Conservation (phyloP, 2,329 filamentous ascomycete genomes). For the Lachnellula suecica region DNA sequence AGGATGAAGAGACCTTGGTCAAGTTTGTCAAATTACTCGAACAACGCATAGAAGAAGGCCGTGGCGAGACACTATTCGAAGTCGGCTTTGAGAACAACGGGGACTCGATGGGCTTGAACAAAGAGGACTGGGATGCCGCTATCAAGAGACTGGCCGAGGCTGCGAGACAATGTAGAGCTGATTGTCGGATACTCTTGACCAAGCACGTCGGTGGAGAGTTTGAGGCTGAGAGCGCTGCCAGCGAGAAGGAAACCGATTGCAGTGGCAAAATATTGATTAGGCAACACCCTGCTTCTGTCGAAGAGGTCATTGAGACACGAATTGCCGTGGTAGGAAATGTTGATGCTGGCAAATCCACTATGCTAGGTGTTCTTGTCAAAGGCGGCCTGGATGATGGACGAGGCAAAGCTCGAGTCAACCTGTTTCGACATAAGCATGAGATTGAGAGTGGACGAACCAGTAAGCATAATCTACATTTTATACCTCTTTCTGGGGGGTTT, state of each 20-base stretch:
- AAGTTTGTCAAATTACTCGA: slow-evolving; percentile 66
- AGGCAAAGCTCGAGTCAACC: slow-evolving; percentile 88
- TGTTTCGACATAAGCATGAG: slow-evolving; percentile 98
- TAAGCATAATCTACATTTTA: no score
- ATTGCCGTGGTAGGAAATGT: slow-evolving; percentile 98
- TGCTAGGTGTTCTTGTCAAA: slow-evolving; percentile 94
- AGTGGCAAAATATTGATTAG: slow-evolving; percentile 87
- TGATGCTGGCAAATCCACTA: slow-evolving; percentile 94
- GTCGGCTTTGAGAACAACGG: slow-evolving; percentile 88
- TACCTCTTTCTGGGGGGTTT: no score
- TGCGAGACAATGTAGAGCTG: slow-evolving; percentile 64
- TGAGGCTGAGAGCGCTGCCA: slow-evolving; percentile 49
- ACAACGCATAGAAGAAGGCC: slow-evolving; percentile 74
- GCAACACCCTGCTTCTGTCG: slow-evolving; percentile 68
- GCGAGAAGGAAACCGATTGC: slow-evolving; percentile 68
- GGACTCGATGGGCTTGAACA: slow-evolving; percentile 75
- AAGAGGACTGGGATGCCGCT: slow-evolving; percentile 74
- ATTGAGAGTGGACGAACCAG: slow-evolving; percentile 93
- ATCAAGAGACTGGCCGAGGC: slow-evolving; percentile 64
- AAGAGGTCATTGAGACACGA: slow-evolving; percentile 91
- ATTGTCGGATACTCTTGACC: slow-evolving; percentile 83
- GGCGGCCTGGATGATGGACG: slow-evolving; percentile 92
- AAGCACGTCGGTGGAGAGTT: slow-evolving; percentile 81
- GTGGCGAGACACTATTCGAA: slow-evolving; percentile 89
- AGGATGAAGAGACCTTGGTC: slow-evolving; percentile 58